Conservation (phyloP, 495 filamentous ascomycete genomes). For the Xylaria bambusicola region DNA sequence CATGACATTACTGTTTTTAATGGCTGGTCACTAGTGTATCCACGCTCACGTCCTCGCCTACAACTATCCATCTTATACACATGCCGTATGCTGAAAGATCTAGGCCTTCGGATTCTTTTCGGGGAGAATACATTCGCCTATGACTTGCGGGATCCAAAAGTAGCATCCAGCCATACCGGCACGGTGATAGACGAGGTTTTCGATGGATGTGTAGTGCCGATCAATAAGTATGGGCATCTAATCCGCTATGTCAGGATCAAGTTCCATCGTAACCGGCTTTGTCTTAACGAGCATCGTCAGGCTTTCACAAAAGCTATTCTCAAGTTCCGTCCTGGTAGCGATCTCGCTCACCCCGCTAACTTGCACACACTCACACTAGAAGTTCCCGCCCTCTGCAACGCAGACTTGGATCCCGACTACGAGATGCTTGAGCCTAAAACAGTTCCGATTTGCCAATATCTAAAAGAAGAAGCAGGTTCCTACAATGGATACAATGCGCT, state of each 20-base stretch:
- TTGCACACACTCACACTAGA: constrained; percentile 39
- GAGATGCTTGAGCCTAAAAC: not conserved
- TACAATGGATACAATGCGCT: constrained; percentile 22
- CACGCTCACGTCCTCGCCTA: constrained; percentile 20
- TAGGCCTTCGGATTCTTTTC: constrained; percentile 40
- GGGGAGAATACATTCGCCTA: constrained; percentile 45
- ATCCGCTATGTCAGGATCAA: constrained; percentile 41
- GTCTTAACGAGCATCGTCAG: not conserved
- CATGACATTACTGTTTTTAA: constrained; percentile 37
- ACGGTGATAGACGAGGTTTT: not conserved
- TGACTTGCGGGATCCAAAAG: constrained; percentile 36
- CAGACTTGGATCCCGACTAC: constrained; percentile 5
- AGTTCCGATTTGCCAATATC: constrained; percentile 25
- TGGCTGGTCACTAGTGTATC: constrained; percentile 36
- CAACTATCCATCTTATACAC: constrained; percentile 36
- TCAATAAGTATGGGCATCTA: constrained; percentile 38
- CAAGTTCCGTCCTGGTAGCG: constrained; percentile 24
- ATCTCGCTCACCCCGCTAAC: constrained; percentile 24
- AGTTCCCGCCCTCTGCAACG: constrained; percentile 15
- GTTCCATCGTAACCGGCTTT: constrained; percentile 35
- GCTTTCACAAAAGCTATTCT: constrained; percentile 18
- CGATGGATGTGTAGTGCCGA: constrained; percentile 26
- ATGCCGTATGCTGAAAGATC: constrained; percentile 26
- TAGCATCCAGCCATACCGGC: not conserved
- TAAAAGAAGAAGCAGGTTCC: constrained; percentile 20